A percentile compares a stretch with the other conserved stretches of the same genome.
These are phyloP conservation scores for Diospyros lotus DNA, from an alignment of 148 eudicot species.

Conservation along the genomic window DNA sequence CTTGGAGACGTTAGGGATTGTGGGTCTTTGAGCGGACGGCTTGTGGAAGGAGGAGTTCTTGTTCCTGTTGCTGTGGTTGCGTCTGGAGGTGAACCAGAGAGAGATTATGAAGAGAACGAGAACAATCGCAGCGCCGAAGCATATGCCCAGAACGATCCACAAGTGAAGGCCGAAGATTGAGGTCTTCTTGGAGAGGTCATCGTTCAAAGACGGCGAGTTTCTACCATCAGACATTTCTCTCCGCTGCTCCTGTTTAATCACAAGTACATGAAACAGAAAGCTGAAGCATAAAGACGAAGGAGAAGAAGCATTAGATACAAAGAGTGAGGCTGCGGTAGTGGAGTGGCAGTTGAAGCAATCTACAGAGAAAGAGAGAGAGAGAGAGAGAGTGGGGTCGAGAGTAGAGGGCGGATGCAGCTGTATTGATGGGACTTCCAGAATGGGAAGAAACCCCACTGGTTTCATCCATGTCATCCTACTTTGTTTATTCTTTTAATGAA, in stretches of 20 bases:
- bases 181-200: constrained; percentile 49
- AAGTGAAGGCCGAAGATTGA: constrained; percentile 62
- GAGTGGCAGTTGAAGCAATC: neutral
- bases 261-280: neutral
- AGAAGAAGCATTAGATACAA: neutral
- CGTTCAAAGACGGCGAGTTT: constrained; percentile 36
- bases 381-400: neutral
- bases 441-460: neutral
- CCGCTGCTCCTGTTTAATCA: neutral
- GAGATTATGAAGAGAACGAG: constrained; percentile 55
- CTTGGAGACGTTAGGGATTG: constrained; percentile 51
- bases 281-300: too few relatives aligned
- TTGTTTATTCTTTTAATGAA: too few relatives aligned
- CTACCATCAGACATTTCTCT: constrained; percentile 32
- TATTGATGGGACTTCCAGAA: constrained; percentile 12
- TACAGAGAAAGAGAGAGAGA: neutral
- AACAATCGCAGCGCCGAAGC: constrained; percentile 59
- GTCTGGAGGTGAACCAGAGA: constrained; percentile 56
- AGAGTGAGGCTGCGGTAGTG: neutral
- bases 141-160: constrained; percentile 68
- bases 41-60: neutral
- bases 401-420: constrained; percentile 10
- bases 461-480: too few relatives aligned
- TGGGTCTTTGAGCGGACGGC: constrained; percentile 23
- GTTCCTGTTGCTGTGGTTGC: constrained; percentile 24